Percentiles rank a stretch among this genome's conserved stretches.
phyloP scores from a whole-genome alignment of 2,329 filamentous ascomycete species.

The Simplicillium sp. region DNA sequence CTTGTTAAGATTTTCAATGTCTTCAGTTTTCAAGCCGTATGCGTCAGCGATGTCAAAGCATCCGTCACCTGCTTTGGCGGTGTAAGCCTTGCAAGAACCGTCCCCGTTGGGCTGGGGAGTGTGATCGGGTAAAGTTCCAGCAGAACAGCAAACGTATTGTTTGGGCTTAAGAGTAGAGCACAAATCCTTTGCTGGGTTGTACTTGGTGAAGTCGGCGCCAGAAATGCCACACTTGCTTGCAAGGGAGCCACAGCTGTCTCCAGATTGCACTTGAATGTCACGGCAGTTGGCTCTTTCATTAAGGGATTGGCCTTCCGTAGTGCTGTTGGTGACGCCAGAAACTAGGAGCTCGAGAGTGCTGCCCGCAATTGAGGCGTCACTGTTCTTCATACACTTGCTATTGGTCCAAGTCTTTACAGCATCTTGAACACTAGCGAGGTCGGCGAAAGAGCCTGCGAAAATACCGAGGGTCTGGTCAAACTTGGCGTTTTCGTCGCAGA shows the following conservation, averaged over 20 bases:
- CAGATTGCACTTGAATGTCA: constrained; percentile 16
- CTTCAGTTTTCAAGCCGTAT: constrained; percentile 16
- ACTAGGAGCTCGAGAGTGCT: too few relatives aligned
- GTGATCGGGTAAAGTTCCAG: constrained; percentile 11
- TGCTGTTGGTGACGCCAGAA: too few relatives aligned
- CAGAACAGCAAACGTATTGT: constrained; percentile 27
- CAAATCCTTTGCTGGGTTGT: constrained; percentile 17
- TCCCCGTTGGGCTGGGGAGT: constrained; percentile 1
- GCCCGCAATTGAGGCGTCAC: too few relatives aligned
- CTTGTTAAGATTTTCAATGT: constrained; percentile 21
- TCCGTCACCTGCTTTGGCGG: constrained; percentile 19
- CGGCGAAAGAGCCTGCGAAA: too few relatives aligned
- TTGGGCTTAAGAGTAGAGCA: constrained; percentile 15
- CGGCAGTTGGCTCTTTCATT: constrained; percentile 8
- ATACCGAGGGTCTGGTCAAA: too few relatives aligned
- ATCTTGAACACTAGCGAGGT: too few relatives aligned
- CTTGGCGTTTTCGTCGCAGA: too few relatives aligned
- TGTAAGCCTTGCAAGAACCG: constrained; percentile 27
- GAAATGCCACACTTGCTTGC: constrained; percentile 25
- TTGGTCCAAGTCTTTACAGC: too few relatives aligned
- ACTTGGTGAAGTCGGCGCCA: constrained; percentile 19
- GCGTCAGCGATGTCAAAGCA: constrained; percentile 22
- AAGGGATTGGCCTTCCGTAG: too few relatives aligned
- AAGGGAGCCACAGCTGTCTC: constrained; percentile 23
- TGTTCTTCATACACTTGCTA: too few relatives aligned